These are phyloP conservation scores for Albophoma yamanashiensis DNA, from an alignment of 2,329 filamentous ascomycete species.

Conservation along the genomic window DNA sequence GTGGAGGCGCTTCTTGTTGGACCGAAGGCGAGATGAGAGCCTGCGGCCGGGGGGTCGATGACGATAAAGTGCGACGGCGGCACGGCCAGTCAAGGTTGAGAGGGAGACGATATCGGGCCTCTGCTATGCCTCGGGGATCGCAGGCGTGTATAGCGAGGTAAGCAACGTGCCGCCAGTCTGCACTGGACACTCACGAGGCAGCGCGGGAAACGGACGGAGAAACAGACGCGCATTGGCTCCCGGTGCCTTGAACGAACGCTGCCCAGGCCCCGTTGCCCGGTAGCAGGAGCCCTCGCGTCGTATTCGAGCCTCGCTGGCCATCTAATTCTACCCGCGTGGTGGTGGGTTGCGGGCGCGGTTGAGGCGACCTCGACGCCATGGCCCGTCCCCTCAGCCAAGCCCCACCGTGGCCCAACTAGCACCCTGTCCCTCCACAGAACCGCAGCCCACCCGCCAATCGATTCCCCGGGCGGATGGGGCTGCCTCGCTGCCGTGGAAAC, in stretches of 20 bases:
- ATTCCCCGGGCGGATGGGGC: neutral
- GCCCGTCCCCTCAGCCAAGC: neutral
- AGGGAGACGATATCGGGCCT: neutral
- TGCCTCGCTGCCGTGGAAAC: neutral
- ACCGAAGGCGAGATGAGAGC: constrained; percentile 1
- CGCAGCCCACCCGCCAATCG: neutral
- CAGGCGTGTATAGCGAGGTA: neutral
- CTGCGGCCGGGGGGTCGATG: neutral
- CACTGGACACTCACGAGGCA: neutral
- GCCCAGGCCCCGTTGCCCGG: neutral
- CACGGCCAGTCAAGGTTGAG: neutral
- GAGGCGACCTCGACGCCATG: neutral
- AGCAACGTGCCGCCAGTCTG: neutral
- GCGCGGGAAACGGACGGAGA: neutral
- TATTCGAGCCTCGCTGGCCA: neutral
- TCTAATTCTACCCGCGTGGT: neutral
- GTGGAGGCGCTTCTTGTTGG: constrained; percentile 1
- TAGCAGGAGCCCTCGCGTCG: neutral
- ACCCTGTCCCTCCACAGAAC: neutral
- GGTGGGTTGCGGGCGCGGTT: too few species aligned
- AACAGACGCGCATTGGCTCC: neutral
- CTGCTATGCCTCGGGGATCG: neutral
- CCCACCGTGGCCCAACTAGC: neutral
- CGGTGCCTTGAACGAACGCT: neutral
- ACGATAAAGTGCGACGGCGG: neutral